Evolutionary conservation across 176 grass and related monocot species (phyloP).

Genomic region (Poa annua): DNA sequence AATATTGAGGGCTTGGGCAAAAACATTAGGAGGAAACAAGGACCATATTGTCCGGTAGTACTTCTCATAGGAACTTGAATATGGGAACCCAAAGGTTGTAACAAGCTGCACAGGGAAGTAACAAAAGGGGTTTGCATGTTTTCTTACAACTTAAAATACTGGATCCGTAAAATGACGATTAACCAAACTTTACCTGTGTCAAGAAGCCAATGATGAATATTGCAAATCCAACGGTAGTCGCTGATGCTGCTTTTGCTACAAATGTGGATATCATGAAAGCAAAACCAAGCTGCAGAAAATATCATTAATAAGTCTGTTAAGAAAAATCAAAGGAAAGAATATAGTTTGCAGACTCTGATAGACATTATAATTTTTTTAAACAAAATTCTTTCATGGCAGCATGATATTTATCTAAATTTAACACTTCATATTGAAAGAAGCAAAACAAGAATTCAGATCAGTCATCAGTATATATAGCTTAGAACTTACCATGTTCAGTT

Average conservation of each 20-base stretch:
- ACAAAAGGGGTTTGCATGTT: conserved; percentile 29
- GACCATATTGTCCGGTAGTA: conserved; percentile 77
- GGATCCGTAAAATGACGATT: conserved; percentile 14
- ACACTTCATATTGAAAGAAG: not conserved
- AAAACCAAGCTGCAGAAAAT: conserved; percentile 79
- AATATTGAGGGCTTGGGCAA: conserved; percentile 79
- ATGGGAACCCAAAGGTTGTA: conserved; percentile 87
- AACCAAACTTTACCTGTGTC: conserved; percentile 69
- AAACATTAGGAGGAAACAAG: conserved; percentile 86
- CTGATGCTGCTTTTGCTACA: conserved; percentile 83
- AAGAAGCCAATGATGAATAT: conserved; percentile 97
- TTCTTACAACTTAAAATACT: conserved; percentile 24
- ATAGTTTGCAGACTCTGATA: not conserved
- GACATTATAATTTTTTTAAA: conserved; percentile 29
- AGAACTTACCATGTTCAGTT: conserved; percentile 86
- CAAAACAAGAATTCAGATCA: conserved; percentile 38
- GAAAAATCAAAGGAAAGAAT: not conserved
- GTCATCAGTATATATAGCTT: conserved; percentile 21
- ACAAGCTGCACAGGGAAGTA: conserved; percentile 68
- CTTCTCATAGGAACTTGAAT: conserved; percentile 49
- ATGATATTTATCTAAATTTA: conserved; percentile 16
- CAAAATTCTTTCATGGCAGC: conserved; percentile 8
- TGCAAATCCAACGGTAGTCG: conserved; percentile 91
- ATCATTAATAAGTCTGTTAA: conserved; percentile 33
- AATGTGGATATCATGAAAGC: conserved; percentile 98